phyloP scores from a whole-genome alignment of 192 early-diverging fungal genomes.

The Rhizophagus clarus region DNA sequence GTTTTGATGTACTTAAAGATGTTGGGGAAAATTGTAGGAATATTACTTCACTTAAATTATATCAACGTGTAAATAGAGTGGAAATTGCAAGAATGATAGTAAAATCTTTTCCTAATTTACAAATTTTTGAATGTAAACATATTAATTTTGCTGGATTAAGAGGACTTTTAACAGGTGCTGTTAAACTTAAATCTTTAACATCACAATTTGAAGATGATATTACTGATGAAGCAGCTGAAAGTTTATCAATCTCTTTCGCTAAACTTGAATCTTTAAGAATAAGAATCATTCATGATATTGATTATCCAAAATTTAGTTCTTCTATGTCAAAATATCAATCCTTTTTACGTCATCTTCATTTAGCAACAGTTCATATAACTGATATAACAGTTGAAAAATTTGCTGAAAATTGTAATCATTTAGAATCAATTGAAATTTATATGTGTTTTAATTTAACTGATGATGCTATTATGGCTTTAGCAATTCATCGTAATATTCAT shows the following conservation, averaged over 20 bases:
- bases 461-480: background rate
- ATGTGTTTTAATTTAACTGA: constrained; percentile 20
- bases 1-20: background rate
- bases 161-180: constrained; percentile 1
- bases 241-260: background rate
- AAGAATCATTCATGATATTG: background rate
- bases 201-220: constrained; percentile 18
- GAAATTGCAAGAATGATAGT: background rate
- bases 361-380: constrained; percentile 1
- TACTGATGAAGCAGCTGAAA: background rate
- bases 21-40: background rate
- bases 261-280: constrained; percentile 7
- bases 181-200: constrained; percentile 6
- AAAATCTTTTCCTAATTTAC: constrained; percentile 16
- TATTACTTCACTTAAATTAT: constrained; percentile 16
- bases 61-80: background rate
- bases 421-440: constrained; percentile 13
- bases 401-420: constrained; percentile 2
- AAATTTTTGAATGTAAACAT: constrained; percentile 17
- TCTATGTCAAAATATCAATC: background rate
- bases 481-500: background rate
- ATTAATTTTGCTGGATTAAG: constrained; percentile 11
- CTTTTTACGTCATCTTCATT: constrained; percentile 6
- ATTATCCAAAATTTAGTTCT: background rate
- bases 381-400: background rate